Evolutionary conservation across 148 eudicot species (phyloP), one percentile per base, ranked within the genome.

Genomic region (Chenopodium suecicum): DNA sequence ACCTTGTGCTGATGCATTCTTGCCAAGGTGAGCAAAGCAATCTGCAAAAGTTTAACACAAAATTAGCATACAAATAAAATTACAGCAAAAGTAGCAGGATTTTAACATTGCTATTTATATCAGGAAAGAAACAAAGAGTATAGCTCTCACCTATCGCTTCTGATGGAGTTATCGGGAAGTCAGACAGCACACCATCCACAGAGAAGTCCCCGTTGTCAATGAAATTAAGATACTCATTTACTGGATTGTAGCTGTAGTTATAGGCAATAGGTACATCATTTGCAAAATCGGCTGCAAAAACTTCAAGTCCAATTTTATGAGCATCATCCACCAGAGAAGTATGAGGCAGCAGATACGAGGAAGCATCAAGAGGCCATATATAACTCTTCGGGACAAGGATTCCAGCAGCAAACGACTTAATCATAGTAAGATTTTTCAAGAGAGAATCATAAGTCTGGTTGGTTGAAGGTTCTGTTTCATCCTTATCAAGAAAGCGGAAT

Each of bases 141-240:
- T 7, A 69, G 47, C 85, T 84, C 79, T 84, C 80, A 96, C 99
- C 94, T 81, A 91, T 88, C 47, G 98, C 91, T 81, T 44, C 92
- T 74, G 99, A 90, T 46, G 98, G 82, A 70, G 98, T 92, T 31
- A 96, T 74, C 70, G 99, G 95, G 85, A 91, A 94, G 87, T 92
- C 99, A 71, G 99, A 86, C 48, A 96, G 75, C 65, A 96, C 88
- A 27, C 99, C 99, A 73, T 96, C 99, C 23, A 96, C 99, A 58
- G 97, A 89, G 87, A 96, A 94, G 41, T 86, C 82, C 13, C 90
- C 91, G 56, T 96, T 94, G 84, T 96, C 99, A 65, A 94, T 81
- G 73, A 82, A 94, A 11, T 79, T 31, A 32, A 94, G 84, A 85
- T 84, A 92, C 84, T 96, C 99, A 14, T 88, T 67, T 50, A 90